Base-by-base conservation (phyloP, 106 monocot genomes). In the Ottelia alismoides region DNA sequence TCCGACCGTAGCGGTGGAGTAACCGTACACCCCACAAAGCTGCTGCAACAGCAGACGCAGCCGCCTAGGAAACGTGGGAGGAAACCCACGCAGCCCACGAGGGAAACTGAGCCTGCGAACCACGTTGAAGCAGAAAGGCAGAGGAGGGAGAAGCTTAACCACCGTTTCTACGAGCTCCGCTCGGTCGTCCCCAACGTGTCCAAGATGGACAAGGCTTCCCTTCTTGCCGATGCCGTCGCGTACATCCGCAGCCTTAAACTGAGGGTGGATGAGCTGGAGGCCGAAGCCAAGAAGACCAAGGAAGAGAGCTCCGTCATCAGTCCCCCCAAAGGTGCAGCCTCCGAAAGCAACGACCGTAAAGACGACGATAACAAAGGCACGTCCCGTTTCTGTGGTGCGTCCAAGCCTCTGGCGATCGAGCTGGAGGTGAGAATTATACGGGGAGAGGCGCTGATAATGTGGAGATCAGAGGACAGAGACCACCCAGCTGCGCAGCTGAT, bases 401-500 rank as follows among this genome's bases (percentile, higher is more conserved):
- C n/a, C 22, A 46, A 47, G 11, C 27, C 6, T 28, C 27, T 69
- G 45, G 75, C 24, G 45, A 14, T 46, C 25, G 48, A 65, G 47
- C 6, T 65, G 45, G 75, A 76, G 58, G 65, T 76, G 45, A 76
- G 60, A 30, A 27, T 58, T 16, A 53, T 76, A 11, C 60, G 65
- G 12, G 11, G 49, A n/a, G 75, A 76, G 47, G 70, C 70, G n/a
- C 20, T 76, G 26, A 65, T 76, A 48, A 30, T 59, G 30, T 53
- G 60, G 18, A 64, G 70, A 11, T 70, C 70, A 18, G 75, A 65
- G 60, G 70, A 76, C 20, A 18, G 31, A 24, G 18, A 25, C 40
- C 75, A 76, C 50, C 75, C 75, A 2, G 14, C 70, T 23, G 69
- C 75, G 20, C 58, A 35, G 70, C 54, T 76, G 28, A 76, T 76